Conservation (phyloP, 305 asterid species). For the Fraxinus velutina region DNA sequence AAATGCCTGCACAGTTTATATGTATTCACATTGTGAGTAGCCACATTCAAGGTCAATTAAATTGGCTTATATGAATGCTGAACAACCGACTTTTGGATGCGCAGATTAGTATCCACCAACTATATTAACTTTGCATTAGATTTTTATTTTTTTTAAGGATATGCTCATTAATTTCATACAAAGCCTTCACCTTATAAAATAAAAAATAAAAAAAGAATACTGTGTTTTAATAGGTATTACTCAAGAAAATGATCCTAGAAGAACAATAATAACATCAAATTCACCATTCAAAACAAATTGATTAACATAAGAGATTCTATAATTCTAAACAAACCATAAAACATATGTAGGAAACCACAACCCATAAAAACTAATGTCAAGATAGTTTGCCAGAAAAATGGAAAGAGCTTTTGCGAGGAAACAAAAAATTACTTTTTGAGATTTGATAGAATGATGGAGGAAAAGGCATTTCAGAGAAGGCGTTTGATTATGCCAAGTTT, state of each 20-base stretch:
- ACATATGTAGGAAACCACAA: not conserved
- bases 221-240: not conserved
- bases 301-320: constrained; percentile 10
- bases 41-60: not conserved
- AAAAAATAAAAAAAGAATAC: not conserved
- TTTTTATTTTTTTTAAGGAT: not conserved
- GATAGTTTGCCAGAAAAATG: not conserved
- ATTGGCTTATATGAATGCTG: not conserved
- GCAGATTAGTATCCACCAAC: not conserved
- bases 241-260: not conserved
- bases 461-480: constrained; percentile 21
- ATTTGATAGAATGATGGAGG: constrained; percentile 9
- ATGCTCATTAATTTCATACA: not conserved
- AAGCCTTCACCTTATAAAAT: not conserved
- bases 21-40: not conserved
- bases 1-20: not conserved
- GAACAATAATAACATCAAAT: constrained; percentile 5
- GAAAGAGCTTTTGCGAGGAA: not conserved
- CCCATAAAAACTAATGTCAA: constrained; percentile 2
- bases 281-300: constrained; percentile 22
- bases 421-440: not conserved
- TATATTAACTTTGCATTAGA: not conserved
- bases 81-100: not conserved
- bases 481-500: constrained; percentile 6
- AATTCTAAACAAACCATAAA: not conserved